Conservation (phyloP, 73 alveolate genomes). For the Symbiodinium pilosum region DNA sequence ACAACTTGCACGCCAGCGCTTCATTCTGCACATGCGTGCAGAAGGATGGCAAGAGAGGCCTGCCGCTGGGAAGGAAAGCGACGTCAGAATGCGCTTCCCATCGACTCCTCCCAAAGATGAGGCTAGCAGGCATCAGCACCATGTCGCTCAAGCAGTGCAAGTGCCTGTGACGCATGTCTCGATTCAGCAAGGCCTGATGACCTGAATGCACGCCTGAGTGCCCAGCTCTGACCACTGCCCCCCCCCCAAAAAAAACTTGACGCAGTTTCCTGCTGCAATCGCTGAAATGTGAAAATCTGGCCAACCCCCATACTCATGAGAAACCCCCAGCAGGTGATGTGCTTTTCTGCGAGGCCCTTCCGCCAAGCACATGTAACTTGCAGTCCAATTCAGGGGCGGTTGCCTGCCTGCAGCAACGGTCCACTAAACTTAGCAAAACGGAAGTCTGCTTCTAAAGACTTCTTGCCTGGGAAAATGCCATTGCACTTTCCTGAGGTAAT, state of each 20-base stretch:
- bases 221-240: conserved; percentile 77
- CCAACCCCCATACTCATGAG: too few species aligned
- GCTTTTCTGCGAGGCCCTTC: too few species aligned
- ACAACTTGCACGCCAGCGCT: too few species aligned
- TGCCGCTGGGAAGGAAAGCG: conserved; percentile 63
- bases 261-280: conserved; percentile 43
- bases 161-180: too few species aligned
- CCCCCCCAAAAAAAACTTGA: conserved; percentile 67
- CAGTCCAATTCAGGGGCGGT: background rate
- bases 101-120: conserved; percentile 84
- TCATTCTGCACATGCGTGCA: too few species aligned
- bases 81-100: conserved; percentile 88
- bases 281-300: too few species aligned
- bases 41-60: too few species aligned
- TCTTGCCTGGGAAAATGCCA: background rate
- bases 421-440: background rate
- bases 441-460: background rate
- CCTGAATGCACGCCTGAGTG: background rate
- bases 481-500: background rate
- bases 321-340: too few species aligned
- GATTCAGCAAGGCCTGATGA: too few species aligned
- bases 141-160: too few species aligned
- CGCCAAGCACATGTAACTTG: background rate
- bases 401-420: background rate
- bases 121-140: too few species aligned